Evolutionary conservation across 345 rosid species (phyloP).

Genomic region (Crucihimalaya himalaica): DNA sequence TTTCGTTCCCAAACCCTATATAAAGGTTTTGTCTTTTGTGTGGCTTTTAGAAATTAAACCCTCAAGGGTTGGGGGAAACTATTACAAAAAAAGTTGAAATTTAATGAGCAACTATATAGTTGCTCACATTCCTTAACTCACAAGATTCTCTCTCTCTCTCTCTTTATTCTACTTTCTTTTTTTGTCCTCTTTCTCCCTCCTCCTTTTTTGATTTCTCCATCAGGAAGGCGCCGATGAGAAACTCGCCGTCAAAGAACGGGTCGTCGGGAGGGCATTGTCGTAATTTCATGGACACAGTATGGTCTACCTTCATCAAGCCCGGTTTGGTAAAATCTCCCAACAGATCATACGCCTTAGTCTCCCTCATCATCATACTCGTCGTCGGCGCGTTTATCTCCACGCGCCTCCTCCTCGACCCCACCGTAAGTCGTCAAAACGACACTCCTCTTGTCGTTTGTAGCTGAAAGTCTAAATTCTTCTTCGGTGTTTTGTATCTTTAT

Average conservation of each 20-base stretch:
- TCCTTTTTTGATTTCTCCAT: not conserved
- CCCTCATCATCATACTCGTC: constrained; percentile 51
- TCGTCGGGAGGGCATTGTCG: constrained; percentile 26
- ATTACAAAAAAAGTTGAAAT: constrained; percentile 1
- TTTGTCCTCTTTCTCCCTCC: constrained; percentile 5
- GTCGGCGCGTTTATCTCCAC: constrained; percentile 73
- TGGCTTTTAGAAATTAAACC: not conserved
- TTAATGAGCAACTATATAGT: not conserved
- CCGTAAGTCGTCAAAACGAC: constrained; percentile 44
- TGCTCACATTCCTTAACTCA: constrained; percentile 18
- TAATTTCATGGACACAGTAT: not conserved
- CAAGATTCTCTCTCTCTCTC: constrained; percentile 24
- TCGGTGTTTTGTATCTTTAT: not conserved
- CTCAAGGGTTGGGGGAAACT: not conserved
- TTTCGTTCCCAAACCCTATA: not conserved
- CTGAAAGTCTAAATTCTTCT: not conserved
- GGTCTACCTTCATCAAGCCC: constrained; percentile 27
- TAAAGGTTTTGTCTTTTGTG: not conserved
- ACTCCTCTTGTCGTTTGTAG: constrained; percentile 9
- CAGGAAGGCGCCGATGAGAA: constrained; percentile 26
- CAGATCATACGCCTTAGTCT: constrained; percentile 46
- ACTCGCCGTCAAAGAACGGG: constrained; percentile 32
- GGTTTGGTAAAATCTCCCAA: constrained; percentile 26
- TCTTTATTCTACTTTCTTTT: not conserved
- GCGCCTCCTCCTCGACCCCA: constrained; percentile 54